A percentile compares a stretch with the other conserved stretches of the same genome.
These are phyloP conservation scores for Exobasidium rhododendri DNA, from an alignment of 1,284 basidiomycete species.

Conservation along the genomic window DNA sequence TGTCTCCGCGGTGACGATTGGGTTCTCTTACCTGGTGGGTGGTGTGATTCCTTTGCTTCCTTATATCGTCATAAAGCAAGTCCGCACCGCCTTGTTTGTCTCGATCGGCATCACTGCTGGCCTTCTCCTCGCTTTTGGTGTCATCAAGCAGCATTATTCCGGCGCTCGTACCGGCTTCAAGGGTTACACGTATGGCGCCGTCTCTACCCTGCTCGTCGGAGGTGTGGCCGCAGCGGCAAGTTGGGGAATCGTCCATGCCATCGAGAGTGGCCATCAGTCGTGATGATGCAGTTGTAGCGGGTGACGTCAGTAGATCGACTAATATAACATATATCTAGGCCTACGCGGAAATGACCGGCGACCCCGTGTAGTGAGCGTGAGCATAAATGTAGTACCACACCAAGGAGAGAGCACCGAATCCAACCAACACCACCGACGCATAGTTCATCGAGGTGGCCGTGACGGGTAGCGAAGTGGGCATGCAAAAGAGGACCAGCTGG, in stretches of 20 bases:
- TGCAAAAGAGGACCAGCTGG: slow-evolving; percentile 16
- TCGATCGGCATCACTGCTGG: slow-evolving; percentile 40
- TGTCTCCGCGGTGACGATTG: slow-evolving; percentile 38
- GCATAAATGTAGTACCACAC: slow-evolving; percentile 14
- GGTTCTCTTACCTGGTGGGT: slow-evolving; percentile 39
- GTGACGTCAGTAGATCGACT: too few species aligned
- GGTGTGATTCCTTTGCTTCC: slow-evolving; percentile 43
- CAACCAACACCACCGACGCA: slow-evolving; percentile 17
- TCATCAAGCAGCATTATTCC: slow-evolving; percentile 38
- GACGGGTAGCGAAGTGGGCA: slow-evolving; percentile 15
- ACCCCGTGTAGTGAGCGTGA: neutral
- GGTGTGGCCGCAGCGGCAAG: slow-evolving; percentile 84
- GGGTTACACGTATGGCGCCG: slow-evolving; percentile 71
- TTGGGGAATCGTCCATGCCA: slow-evolving; percentile 73
- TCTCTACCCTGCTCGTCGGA: slow-evolving; percentile 81
- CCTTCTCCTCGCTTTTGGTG: slow-evolving; percentile 41
- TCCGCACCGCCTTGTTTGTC: slow-evolving; percentile 25
- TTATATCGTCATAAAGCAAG: slow-evolving; percentile 36
- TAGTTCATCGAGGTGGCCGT: slow-evolving; percentile 18
- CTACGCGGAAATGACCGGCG: too few species aligned
- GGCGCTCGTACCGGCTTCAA: slow-evolving; percentile 29
- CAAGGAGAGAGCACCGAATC: slow-evolving; percentile 4
- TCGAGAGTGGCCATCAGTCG: too few species aligned
- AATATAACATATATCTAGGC: too few species aligned
- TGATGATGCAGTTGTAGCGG: too few species aligned